phyloP scores from a whole-genome alignment of 2,329 filamentous ascomycete genomes.

The Thielaviopsis musarum region DNA sequence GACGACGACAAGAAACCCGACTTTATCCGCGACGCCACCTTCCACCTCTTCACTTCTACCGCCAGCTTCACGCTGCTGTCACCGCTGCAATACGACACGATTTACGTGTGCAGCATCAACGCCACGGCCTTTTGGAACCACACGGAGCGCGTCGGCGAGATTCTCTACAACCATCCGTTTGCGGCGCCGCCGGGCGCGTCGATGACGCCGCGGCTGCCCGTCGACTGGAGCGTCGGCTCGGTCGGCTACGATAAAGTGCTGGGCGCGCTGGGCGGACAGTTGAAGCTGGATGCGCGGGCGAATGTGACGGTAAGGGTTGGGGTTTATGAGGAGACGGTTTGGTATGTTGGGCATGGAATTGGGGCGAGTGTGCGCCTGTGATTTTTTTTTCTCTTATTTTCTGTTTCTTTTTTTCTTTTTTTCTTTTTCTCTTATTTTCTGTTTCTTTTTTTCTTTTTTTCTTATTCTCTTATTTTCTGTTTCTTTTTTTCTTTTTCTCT shows the following conservation, averaged over 20 bases:
- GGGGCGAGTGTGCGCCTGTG: slow-evolving; percentile 44
- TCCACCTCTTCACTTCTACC: slow-evolving; percentile 75
- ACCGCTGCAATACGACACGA: slow-evolving; percentile 52
- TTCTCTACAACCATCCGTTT: slow-evolving; percentile 59
- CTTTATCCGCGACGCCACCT: slow-evolving; percentile 73
- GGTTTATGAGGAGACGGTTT: slow-evolving; percentile 54
- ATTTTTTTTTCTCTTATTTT: slow-evolving; percentile 14
- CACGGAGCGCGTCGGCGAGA: slow-evolving; percentile 59
- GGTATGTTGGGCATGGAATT: slow-evolving; percentile 54
- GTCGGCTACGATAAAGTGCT: slow-evolving; percentile 71
- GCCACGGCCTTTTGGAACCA: slow-evolving; percentile 77
- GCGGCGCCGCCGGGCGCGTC: slow-evolving; percentile 58
- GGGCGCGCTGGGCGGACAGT: slow-evolving; percentile 60
- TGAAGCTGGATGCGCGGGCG: slow-evolving; percentile 67
- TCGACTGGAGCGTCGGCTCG: slow-evolving; percentile 59
- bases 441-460: not conserved
- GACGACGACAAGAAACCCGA: slow-evolving; percentile 19
- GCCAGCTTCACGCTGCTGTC: slow-evolving; percentile 73
- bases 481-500: not conserved
- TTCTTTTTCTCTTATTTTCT: not conserved
- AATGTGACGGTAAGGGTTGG: slow-evolving; percentile 59
- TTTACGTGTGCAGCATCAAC: slow-evolving; percentile 65
- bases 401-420: slow-evolving; percentile 1
- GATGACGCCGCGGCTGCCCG: slow-evolving; percentile 60
- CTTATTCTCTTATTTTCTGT: not conserved